A percentile compares a stretch with the other conserved stretches of the same genome.
phyloP scores from a whole-genome alignment of 768 basidiomycete genomes.

The Podaxis rugospora region DNA sequence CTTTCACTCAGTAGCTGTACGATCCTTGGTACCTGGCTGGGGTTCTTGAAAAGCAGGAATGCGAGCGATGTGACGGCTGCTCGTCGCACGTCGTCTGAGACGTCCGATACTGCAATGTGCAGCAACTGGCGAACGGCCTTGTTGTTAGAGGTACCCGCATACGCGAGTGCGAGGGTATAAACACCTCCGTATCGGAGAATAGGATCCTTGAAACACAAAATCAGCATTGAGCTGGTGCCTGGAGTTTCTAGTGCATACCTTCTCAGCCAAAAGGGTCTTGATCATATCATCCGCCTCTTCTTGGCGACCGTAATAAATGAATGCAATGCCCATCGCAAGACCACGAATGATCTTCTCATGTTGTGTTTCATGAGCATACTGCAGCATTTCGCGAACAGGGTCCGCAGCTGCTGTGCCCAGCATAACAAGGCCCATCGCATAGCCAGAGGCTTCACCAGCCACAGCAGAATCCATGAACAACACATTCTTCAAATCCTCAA shows the following conservation, averaged over 20 bases:
- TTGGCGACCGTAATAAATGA: constrained; percentile 89
- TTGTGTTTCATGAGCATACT: constrained; percentile 94
- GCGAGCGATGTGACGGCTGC: constrained; percentile 96
- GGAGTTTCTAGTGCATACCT: constrained; percentile 44
- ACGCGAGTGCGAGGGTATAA: constrained; percentile 93
- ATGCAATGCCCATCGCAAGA: constrained; percentile 87
- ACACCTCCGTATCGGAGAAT: constrained; percentile 97
- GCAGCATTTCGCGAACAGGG: constrained; percentile 89
- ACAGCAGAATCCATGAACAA: constrained; percentile 94
- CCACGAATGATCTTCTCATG: constrained; percentile 99
- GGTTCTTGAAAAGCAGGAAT: constrained; percentile 96
- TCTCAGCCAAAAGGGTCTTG: constrained; percentile 74
- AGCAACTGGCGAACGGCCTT: constrained; percentile 86
- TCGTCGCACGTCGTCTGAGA: constrained; percentile 93
- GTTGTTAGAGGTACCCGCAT: constrained; percentile 95
- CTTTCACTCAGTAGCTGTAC: constrained; percentile 97
- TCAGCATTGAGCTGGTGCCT: background rate
- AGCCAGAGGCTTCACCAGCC: constrained; percentile 93
- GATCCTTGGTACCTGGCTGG: constrained; percentile 91
- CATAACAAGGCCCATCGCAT: constrained; percentile 98
- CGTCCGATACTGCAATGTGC: constrained; percentile 97
- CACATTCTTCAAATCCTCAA: constrained; percentile 85
- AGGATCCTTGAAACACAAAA: constrained; percentile 62
- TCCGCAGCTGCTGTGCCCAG: constrained; percentile 83
- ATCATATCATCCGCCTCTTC: constrained; percentile 90